Percentiles rank a stretch among this genome's conserved stretches.
Evolutionary conservation across 2,329 filamentous ascomycete genomes (phyloP).

Genomic region (Neopestalotiopsis sp.): DNA sequence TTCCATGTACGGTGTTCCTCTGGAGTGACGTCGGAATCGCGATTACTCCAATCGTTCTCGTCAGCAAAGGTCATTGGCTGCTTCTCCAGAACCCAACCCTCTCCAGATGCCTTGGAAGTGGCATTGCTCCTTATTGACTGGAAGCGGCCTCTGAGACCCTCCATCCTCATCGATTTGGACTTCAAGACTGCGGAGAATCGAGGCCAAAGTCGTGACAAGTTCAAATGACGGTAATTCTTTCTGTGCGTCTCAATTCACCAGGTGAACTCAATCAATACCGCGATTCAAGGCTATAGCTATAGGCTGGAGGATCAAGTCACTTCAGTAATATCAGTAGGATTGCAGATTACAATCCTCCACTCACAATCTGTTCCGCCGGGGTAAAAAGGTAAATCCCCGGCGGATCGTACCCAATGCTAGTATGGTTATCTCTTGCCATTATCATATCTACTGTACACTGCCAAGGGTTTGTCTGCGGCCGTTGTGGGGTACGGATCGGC

Average conservation of each 20-base stretch:
- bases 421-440: neutral
- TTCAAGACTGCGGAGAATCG: neutral
- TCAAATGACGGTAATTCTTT: too few relatives aligned
- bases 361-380: too few relatives aligned
- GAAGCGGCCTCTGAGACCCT: neutral
- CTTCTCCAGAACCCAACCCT: constrained; percentile 54
- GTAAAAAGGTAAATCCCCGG: neutral
- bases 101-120: constrained; percentile 38
- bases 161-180: neutral
- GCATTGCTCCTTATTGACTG: neutral
- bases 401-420: neutral
- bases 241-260: too few relatives aligned
- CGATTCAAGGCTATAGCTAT: too few relatives aligned
- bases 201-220: neutral
- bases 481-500: neutral
- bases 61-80: constrained; percentile 52
- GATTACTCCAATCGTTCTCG: constrained; percentile 46
- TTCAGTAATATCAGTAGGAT: too few relatives aligned
- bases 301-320: too few relatives aligned
- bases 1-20: constrained; percentile 43
- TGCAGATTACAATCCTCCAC: too few relatives aligned
- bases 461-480: neutral
- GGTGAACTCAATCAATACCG: too few relatives aligned
- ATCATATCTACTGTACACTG: neutral
- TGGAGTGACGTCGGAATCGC: constrained; percentile 43